Evolutionary conservation across 257 asterid species (phyloP), one percentile per base, ranked within the genome.

Genomic region (Solanum acaule): DNA sequence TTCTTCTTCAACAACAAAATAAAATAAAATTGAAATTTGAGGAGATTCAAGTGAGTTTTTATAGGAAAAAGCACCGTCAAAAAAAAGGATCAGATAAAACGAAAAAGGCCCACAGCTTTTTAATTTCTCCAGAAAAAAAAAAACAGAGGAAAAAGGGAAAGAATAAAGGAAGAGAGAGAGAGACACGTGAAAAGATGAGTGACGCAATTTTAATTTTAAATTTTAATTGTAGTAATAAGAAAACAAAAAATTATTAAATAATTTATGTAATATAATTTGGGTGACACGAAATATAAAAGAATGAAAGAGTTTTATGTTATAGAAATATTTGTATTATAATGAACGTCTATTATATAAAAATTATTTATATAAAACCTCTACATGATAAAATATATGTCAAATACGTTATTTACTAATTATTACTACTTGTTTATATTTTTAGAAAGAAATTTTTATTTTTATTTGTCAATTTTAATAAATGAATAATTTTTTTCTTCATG

Each of bases 41-140:
- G 77, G 83, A 86, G 65, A 90, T 63, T 70, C 40, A n/a, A 40
- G 72, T 75, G 65, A 83, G 86, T 92, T 87, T 93, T 91, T 93
- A 95, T 87, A 91, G 91, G 89, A 86, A 82, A 82, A 46, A 88
- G 92, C 96, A 93, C 96, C 94, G 96, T 90, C 94, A 91, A 93
- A 37, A 93, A 89, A 91, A 44, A 82, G 31, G 42, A 49, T 29
- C 29, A 82, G 70, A 49, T 82, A 49, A 82, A 90, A 75, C 93
- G 87, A 67, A 86, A 90, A 90, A 92, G 91, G 90, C 92, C 93
- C 89, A 91, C 92, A 82, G 46, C 79, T 71, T 91, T 88, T 87
- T 29, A 25, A 91, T 81, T 29, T 86, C 75, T 87, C 68, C 71
- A 88, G 87, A 42, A 75, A 49, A 75, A 16, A 91, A 65, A 63